Conservation (phyloP, 176 grass and related monocot species). For the Aegilops bicornis region DNA sequence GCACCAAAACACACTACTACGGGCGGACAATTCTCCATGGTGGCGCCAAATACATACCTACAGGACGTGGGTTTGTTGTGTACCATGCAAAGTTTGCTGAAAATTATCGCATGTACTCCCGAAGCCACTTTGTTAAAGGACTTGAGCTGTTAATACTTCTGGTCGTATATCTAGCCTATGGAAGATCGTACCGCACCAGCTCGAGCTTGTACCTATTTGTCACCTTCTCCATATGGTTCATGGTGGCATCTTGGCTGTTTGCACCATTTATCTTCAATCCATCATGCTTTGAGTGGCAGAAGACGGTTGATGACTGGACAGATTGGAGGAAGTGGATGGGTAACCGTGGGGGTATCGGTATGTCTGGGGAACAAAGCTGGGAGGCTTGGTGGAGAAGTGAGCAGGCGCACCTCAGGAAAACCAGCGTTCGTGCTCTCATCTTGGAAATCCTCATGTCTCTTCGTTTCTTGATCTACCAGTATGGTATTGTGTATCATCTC, state of each 20-base stretch:
- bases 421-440: conserved; percentile 60
- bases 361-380: conserved; percentile 71
- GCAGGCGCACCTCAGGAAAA: conserved; percentile 74
- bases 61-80: conserved; percentile 89
- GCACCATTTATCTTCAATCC: conserved; percentile 91
- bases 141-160: conserved; percentile 80
- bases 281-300: conserved; percentile 92
- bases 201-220: conserved; percentile 81
- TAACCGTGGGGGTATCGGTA: conserved; percentile 78
- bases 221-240: conserved; percentile 85
- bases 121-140: conserved; percentile 96
- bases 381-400: conserved; percentile 92
- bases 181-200: conserved; percentile 74
- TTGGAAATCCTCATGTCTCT: conserved; percentile 85
- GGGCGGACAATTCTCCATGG: conserved; percentile 91
- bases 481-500: conserved; percentile 96
- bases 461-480: conserved; percentile 96
- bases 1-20: conserved; percentile 91
- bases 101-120: conserved; percentile 92
- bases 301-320: conserved; percentile 90
- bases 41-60: conserved; percentile 80
- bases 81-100: conserved; percentile 88
- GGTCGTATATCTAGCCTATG: conserved; percentile 71
- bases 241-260: conserved; percentile 90
- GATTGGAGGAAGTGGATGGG: conserved; percentile 94